Conservation (phyloP, 129 eudicot species). For the Centaurea solstitialis region DNA sequence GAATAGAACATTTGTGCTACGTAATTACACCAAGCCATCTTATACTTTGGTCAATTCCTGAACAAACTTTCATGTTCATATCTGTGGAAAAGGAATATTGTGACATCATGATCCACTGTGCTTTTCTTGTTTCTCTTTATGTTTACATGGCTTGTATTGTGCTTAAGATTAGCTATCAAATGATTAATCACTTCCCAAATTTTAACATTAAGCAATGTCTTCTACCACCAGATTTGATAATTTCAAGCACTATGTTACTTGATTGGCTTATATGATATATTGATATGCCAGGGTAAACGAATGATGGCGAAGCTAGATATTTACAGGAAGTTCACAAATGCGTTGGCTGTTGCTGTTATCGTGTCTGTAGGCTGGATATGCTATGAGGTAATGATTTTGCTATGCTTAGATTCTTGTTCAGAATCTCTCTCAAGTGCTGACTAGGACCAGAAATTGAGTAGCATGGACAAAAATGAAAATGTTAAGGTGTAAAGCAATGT, state of each 20-base stretch:
- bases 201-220: conserved; percentile 1
- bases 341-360: conserved; percentile 26
- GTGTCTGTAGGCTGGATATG: conserved; percentile 78
- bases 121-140: neutral
- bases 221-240: neutral
- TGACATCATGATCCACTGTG: neutral
- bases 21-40: neutral
- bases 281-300: conserved; percentile 43
- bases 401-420: neutral
- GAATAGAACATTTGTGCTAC: neutral
- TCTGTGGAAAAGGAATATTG: neutral
- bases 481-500: neutral
- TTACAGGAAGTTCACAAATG: conserved; percentile 18
- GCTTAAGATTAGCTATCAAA: neutral
- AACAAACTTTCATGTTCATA: neutral
- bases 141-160: neutral
- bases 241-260: conserved; percentile 5
- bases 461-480: neutral
- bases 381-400: conserved; percentile 50
- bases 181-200: neutral
- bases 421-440: neutral
- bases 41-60: neutral
- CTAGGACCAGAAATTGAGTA: neutral
- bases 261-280: conserved; percentile 9
- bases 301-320: conserved; percentile 11